Evolutionary conservation across 2,329 filamentous ascomycete genomes (phyloP), one percentile per base, ranked within the genome.

Genomic region (Pseudogymnoascus sp.): DNA sequence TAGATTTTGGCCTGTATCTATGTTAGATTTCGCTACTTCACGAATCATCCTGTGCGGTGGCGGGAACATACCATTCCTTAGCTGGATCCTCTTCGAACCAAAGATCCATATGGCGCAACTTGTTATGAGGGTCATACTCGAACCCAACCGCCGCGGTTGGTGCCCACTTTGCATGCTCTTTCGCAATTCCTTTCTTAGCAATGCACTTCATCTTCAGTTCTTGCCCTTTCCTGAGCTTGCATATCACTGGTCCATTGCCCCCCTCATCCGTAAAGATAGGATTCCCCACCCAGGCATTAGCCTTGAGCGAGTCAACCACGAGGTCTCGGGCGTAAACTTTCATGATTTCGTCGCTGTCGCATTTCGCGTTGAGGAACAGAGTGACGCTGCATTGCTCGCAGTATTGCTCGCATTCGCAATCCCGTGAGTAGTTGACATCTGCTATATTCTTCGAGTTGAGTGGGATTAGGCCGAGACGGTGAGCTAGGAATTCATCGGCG

Each of bases 101-200:
- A 77, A 96, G 86, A 73, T 96, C 91, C 64, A 95, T 82, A 77
- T 99, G 95, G 69, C 88, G 85, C 69, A 99, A 80, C 79, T 96
- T 97, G 79, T 99, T 99, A 77, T 96, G 90, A 66, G 95, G 95
- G 75, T 99, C 95, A 77, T 99, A 99, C 77, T 99, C 95, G 75
- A 99, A 99, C 23, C 92, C 93, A 43, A 99, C 88, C 3, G 95
- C 95, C 43, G 92, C 85, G 37, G 90, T 93, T 1, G 95, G 93
- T 72, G 92, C 90, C 95, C 95, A 99, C 77, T 99, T 99, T 8
- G 95, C 91, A 77, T 99, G 95, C 76, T 99, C 95, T 81, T 99
- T 99, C 39, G 93, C 93, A 68, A 98, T 98, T 1, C 95, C 95
- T 82, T 98, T 98, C 82, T 96, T 97, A 61, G 93, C 95, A 69